Evolutionary conservation across 345 rosid species (phyloP), one percentile per base, ranked within the genome.

Genomic region (Noccaea bulbosa): DNA sequence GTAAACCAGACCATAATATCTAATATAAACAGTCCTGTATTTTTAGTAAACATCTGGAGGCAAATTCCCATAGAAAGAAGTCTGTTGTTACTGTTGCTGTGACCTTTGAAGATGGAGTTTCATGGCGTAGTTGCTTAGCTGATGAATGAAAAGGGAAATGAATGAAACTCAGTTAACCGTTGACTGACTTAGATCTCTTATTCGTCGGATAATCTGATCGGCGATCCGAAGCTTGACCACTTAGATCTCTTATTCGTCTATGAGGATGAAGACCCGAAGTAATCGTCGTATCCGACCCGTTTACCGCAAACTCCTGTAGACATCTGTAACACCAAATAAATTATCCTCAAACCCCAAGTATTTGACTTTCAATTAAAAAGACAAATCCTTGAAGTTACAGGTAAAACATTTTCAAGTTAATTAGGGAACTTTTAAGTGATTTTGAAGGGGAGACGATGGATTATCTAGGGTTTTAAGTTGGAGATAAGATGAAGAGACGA

Each of bases 221-320:
- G 82, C 64, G 83, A 81, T 50, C 82, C 88, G 20, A 62, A 82
- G 70, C 11, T 77, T 9, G 86, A 80, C 38, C 81, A 72, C 54
- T 79, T 82, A 11, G 85, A 76, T 82, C 83, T 76, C 79, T 84
- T 84, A 22, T 80, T 75, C 17, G 83, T 54, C 3, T 82, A 67
- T 6, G 80, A 73, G 22, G 84, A 76, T 62, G 84, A 72, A 30
- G 87, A 83, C 54, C 83, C 87, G 64, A 78, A 77, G 2, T 68
- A 43, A 47, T 84, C 85, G 11, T 82, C 83, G 50, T 73, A 80
- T 57, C 85, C 85, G 59, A 78, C 77, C 81, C 88, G 82, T 65
- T 84, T 82, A 57, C 85, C 84, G 39, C 88, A 84, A 76, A 82
- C 72, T 40, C 88, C 75, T 10, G 85, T 83, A 37, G 88, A 82